These are phyloP conservation scores for Rhodotorula babjevae DNA, from an alignment of 768 basidiomycete species.

Conservation along the genomic window DNA sequence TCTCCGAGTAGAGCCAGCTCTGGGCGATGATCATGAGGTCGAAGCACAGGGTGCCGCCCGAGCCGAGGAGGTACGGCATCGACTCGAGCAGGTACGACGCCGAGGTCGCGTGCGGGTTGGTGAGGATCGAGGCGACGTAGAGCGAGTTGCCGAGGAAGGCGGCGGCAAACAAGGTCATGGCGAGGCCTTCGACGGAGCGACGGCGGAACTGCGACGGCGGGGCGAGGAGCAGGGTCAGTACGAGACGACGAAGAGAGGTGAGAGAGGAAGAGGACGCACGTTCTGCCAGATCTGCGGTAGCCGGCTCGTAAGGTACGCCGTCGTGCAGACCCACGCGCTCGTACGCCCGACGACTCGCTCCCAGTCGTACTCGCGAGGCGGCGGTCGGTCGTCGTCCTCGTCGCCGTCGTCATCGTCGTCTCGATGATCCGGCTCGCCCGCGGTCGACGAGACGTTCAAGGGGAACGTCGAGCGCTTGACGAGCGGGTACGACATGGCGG, in stretches of 20 bases:
- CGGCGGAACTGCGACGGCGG: slow-evolving; percentile 39
- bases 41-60: slow-evolving; percentile 86
- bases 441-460: background rate
- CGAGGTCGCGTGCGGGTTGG: slow-evolving; percentile 58
- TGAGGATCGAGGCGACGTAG: slow-evolving; percentile 60
- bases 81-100: slow-evolving; percentile 40
- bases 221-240: background rate
- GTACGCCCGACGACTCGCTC: slow-evolving; percentile 78
- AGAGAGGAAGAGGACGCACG: slow-evolving; percentile 54
- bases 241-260: no score
- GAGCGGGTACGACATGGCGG: background rate
- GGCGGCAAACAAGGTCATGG: slow-evolving; percentile 85
- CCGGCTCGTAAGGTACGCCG: slow-evolving; percentile 84
- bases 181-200: slow-evolving; percentile 64
- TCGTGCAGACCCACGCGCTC: slow-evolving; percentile 91
- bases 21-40: slow-evolving; percentile 88
- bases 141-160: slow-evolving; percentile 91
- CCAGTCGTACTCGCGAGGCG: slow-evolving; percentile 11
- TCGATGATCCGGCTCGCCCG: background rate
- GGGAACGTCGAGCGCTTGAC: slow-evolving; percentile 7
- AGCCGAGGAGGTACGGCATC: slow-evolving; percentile 69
- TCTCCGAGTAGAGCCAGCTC: slow-evolving; percentile 62
- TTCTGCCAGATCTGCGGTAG: slow-evolving; percentile 99
- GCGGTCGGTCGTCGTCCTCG: background rate
- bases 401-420: background rate